phyloP scores from a whole-genome alignment of 495 filamentous ascomycete genomes.

The Jackrogersella multiformis region DNA sequence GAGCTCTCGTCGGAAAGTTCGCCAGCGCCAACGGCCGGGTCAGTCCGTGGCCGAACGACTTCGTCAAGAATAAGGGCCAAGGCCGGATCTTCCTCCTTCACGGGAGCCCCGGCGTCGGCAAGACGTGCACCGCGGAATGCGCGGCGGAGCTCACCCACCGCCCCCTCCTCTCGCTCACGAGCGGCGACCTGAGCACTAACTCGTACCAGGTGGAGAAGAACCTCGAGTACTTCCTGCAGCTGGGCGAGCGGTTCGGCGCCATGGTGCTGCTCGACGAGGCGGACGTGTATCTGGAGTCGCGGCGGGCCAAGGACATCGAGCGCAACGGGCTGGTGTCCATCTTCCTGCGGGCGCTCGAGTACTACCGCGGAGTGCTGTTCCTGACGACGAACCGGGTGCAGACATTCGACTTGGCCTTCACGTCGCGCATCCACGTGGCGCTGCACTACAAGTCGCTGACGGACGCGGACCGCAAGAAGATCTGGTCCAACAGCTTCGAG shows the following conservation, averaged over 20 bases:
- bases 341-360: slow-evolving; percentile 55
- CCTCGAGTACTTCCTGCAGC: slow-evolving; percentile 51
- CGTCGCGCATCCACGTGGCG: slow-evolving; percentile 55
- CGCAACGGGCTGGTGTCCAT: slow-evolving; percentile 82
- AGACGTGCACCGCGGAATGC: slow-evolving; percentile 49
- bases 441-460: slow-evolving; percentile 51
- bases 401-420: slow-evolving; percentile 55
- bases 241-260: slow-evolving; percentile 55
- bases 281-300: slow-evolving; percentile 67
- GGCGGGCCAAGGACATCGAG: slow-evolving; percentile 73
- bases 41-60: slow-evolving; percentile 42
- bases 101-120: slow-evolving; percentile 42
- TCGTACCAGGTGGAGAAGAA: slow-evolving; percentile 47
- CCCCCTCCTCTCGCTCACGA: slow-evolving; percentile 51
- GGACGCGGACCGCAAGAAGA: slow-evolving; percentile 48
- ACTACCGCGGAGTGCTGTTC: slow-evolving; percentile 54
- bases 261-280: slow-evolving; percentile 57
- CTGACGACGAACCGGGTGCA: slow-evolving; percentile 57
- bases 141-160: slow-evolving; percentile 52
- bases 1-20: slow-evolving; percentile 40
- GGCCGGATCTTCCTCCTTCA: slow-evolving; percentile 44
- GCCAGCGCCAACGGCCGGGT: slow-evolving; percentile 36
- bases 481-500: slow-evolving; percentile 55
- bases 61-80: slow-evolving; percentile 45
- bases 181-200: slow-evolving; percentile 49